A percentile compares a stretch with the other conserved stretches of the same genome.
Evolutionary conservation across 2,329 filamentous ascomycete genomes (phyloP).

Genomic region (Neonectria magnoliae): DNA sequence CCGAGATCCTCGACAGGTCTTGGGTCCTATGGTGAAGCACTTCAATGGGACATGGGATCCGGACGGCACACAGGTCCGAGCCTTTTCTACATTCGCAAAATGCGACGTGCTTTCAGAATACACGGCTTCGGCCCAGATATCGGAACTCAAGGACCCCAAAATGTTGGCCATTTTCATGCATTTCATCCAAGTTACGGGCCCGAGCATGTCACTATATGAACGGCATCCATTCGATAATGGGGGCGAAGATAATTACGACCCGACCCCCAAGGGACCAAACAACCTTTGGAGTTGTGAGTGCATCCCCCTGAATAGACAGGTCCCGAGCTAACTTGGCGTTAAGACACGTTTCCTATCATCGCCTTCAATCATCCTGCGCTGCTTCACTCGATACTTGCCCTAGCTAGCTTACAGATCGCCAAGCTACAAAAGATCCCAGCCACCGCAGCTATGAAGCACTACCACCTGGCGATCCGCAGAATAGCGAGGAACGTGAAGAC

Average conservation of each 20-base stretch:
- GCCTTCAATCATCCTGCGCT: constrained; percentile 87
- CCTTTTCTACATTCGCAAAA: constrained; percentile 60
- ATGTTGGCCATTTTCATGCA: constrained; percentile 89
- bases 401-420: constrained; percentile 88
- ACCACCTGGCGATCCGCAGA: constrained; percentile 83
- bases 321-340: constrained; percentile 34
- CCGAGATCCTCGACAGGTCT: constrained; percentile 50
- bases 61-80: constrained; percentile 56
- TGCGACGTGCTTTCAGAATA: constrained; percentile 71
- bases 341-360: constrained; percentile 83
- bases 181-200: constrained; percentile 89
- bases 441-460: constrained; percentile 89
- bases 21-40: constrained; percentile 50
- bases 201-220: constrained; percentile 88
- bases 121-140: constrained; percentile 69
- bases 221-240: constrained; percentile 79
- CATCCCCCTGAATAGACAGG: not conserved
- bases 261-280: constrained; percentile 71
- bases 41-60: constrained; percentile 43
- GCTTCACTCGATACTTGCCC: constrained; percentile 88
- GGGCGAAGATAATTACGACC: constrained; percentile 63
- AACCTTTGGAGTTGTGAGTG: constrained; percentile 71
- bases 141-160: constrained; percentile 81
- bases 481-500: constrained; percentile 80
- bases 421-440: constrained; percentile 78